phyloP scores from a whole-genome alignment of 2,329 filamentous ascomycete species.

The Arachnomyces sp. region DNA sequence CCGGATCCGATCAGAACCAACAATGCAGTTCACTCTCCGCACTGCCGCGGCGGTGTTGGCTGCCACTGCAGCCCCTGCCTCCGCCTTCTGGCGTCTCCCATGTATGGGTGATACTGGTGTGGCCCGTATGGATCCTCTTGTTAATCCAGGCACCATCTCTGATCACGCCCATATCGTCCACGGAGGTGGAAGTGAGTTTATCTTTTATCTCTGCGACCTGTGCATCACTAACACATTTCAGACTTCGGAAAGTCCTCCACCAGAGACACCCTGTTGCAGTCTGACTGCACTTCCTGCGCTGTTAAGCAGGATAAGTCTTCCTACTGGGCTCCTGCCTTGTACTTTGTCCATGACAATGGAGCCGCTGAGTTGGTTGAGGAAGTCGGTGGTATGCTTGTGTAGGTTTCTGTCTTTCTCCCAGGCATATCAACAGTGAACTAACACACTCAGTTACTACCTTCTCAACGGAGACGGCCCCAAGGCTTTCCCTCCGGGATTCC shows the following conservation, averaged over 20 bases:
- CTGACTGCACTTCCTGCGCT: conserved; percentile 70
- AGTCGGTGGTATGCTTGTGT: conserved; percentile 78
- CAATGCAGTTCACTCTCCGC: not conserved
- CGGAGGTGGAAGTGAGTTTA: conserved; percentile 62
- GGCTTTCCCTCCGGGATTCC: conserved; percentile 68
- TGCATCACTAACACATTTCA: conserved; percentile 29
- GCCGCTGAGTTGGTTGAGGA: conserved; percentile 61
- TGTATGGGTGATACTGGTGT: conserved; percentile 63
- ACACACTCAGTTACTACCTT: conserved; percentile 65
- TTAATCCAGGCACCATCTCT: conserved; percentile 52
- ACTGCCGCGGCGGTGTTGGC: conserved; percentile 17
- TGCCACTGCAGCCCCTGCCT: conserved; percentile 29
- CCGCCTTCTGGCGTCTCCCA: conserved; percentile 85
- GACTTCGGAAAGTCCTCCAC: conserved; percentile 55
- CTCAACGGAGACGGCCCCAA: conserved; percentile 57
- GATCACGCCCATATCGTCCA: conserved; percentile 67
- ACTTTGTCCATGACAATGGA: conserved; percentile 64
- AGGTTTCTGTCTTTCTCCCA: conserved; percentile 38
- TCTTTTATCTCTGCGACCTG: not conserved
- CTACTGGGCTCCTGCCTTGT: conserved; percentile 75
- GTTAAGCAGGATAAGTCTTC: conserved; percentile 76
- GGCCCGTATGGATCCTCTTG: conserved; percentile 68
- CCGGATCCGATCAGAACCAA: not conserved
- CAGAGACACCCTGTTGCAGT: conserved; percentile 49
- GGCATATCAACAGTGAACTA: too few species aligned